Base-by-base conservation (phyloP, 2,329 filamentous ascomycete species). In the Nannizziopsis barbatae region DNA sequence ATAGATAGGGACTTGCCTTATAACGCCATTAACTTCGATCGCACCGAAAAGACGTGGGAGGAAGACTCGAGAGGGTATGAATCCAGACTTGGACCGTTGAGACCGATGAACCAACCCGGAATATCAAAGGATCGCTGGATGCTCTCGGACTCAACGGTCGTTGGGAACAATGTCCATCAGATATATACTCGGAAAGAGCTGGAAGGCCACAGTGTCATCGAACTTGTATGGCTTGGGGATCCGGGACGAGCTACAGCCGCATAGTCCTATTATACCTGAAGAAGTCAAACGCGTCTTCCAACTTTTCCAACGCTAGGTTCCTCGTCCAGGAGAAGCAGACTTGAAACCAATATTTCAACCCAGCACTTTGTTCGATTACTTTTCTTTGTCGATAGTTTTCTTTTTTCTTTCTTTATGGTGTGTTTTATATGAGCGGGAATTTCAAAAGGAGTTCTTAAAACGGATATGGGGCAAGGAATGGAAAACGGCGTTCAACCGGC, bases 1-100 rank as follows among this genome's bases (percentile, higher is more conserved):
- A 62, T 68, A 38, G 61, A 61, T 20, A 58, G 61, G 45, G 56
- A 57, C 38, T 60, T 62, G 3, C 58, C 63, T 1, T 62, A 67
- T 43, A 61, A 67, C 55, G 62, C 60, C n/a, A 66, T 69, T 50
- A 62, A 68, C 55, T 69, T 70, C 20, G 65, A 69, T 50, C 59
- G 62, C 18, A 58, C 60, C n/a, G 67, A 70, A 55, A 68, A 68
- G 59, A 70, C 67, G 12, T 70, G 67, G 67, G 62, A 65, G 9
- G 66, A 68, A 37, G 66, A 69, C 45, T 60, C 64, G n/a, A 59
- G 55, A 36, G 66, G 65, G 20, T 70, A 65, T 52, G 65, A 69
- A 47, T 55, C 58, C 33, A 62, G 65, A 18, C 56, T 70, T 8
- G 67, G 66, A 42, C 63, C 65, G 27, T 56, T 70, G 40, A 65